These are phyloP conservation scores for Asterophora parasitica DNA, from an alignment of 768 basidiomycete species.

Conservation along the genomic window DNA sequence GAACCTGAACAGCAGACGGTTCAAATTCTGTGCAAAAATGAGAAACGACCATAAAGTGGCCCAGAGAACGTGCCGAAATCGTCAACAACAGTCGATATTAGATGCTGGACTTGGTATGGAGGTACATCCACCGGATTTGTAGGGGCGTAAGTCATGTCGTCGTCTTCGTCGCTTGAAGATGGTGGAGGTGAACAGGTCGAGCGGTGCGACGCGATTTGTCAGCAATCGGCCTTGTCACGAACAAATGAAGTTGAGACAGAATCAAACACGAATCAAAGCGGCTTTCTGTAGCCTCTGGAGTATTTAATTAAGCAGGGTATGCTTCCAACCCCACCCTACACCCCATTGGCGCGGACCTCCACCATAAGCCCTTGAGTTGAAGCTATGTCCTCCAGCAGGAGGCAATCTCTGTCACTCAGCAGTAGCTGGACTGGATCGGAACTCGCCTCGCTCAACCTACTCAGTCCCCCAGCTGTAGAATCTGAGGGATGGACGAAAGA, in stretches of 20 bases:
- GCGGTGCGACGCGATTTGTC: constrained; percentile 18
- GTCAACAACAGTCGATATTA: constrained; percentile 35
- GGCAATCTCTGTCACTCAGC: constrained; percentile 34
- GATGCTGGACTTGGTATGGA: constrained; percentile 53
- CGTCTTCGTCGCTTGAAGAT: constrained; percentile 2
- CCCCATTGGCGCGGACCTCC: constrained; percentile 1
- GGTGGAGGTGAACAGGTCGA: too few species aligned
- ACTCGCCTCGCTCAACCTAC: constrained; percentile 14
- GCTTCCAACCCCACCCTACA: constrained; percentile 7
- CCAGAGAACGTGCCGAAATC: constrained; percentile 13
- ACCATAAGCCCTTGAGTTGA: background rate
- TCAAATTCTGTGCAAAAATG: constrained; percentile 6
- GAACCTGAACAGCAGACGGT: constrained; percentile 25
- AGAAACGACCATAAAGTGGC: background rate
- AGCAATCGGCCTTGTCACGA: constrained; percentile 12
- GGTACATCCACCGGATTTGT: constrained; percentile 47
- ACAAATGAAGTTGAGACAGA: background rate
- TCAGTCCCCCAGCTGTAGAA: constrained; percentile 27
- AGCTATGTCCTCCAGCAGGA: constrained; percentile 31
- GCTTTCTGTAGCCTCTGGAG: background rate
- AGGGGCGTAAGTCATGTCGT: constrained; percentile 35
- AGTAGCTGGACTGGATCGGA: constrained; percentile 30
- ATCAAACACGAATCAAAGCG: background rate
- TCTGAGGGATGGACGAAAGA: constrained; percentile 47
- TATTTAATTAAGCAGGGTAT: constrained; percentile 6